These are phyloP conservation scores for Physcomitrellopsis africana DNA, from an alignment of 225 moss, liverwort and hornwort genomes.

Conservation along the genomic window DNA sequence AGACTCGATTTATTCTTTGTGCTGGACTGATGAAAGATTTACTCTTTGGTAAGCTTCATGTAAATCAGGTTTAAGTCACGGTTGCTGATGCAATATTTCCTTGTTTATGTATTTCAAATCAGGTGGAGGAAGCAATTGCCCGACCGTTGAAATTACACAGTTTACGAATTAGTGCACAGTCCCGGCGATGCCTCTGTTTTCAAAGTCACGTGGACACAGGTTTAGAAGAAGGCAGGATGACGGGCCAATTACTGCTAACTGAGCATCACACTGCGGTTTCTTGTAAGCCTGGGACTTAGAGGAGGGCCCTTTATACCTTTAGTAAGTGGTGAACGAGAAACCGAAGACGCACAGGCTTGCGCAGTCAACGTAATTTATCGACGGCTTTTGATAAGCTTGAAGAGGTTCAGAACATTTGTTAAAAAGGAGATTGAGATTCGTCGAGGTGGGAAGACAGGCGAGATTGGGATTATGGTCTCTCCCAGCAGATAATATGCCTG, in stretches of 20 bases:
- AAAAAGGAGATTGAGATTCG: background rate
- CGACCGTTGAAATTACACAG: background rate
- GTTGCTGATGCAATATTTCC: constrained; percentile 8
- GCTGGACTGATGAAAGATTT: background rate
- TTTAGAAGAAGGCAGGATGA: background rate
- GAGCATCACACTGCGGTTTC: constrained; percentile 17
- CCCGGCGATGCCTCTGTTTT: constrained; percentile 5
- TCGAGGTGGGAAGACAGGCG: constrained; percentile 8
- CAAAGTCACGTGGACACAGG: background rate
- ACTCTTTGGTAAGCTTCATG: constrained; percentile 9
- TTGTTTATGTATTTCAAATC: constrained; percentile 14
- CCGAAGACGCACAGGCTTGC: constrained; percentile 2
- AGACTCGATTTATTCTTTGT: constrained; percentile 8
- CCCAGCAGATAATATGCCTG: constrained; percentile 4
- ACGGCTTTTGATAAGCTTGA: constrained; percentile 10
- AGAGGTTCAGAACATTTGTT: background rate
- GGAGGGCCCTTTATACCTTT: background rate
- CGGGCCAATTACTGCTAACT: constrained; percentile 1
- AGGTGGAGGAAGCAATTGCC: constrained; percentile 3
- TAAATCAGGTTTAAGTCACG: constrained; percentile 9
- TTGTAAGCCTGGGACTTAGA: constrained; percentile 2
- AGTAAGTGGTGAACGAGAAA: background rate
- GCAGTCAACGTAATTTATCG: constrained; percentile 8
- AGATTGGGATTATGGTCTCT: constrained; percentile 19
- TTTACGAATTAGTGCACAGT: constrained; percentile 20